Conservation (phyloP, 2,329 filamentous ascomycete genomes). For the Onygena corvina region DNA sequence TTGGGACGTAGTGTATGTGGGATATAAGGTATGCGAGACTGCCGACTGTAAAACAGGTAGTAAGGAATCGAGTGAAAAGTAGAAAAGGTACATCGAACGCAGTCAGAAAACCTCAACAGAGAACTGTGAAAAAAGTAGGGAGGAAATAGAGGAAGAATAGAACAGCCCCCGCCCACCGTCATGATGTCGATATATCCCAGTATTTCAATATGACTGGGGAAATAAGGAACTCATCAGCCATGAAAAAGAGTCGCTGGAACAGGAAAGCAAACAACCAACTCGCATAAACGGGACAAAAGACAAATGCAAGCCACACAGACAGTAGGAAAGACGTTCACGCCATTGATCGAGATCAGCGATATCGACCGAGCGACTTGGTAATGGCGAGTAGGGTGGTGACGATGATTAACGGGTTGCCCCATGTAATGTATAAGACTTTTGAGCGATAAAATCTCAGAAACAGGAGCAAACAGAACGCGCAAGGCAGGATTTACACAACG, state of each 20-base stretch:
- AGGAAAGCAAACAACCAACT: neutral
- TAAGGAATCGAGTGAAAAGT: neutral
- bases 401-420: conserved; percentile 26
- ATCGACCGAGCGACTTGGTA: neutral
- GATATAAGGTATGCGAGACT: conserved; percentile 3
- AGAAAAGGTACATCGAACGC: conserved; percentile 1
- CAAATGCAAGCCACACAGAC: conserved; percentile 11
- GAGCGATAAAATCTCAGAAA: conserved; percentile 6
- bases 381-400: conserved; percentile 17
- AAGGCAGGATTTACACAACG: neutral
- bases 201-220: conserved; percentile 3
- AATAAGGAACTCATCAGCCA: conserved; percentile 5
- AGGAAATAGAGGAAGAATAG: neutral
- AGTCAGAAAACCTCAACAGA: neutral
- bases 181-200: conserved; percentile 5
- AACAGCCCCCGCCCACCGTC: conserved; percentile 5
- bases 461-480: neutral
- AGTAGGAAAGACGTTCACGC: conserved; percentile 8
- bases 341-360: neutral
- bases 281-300: conserved; percentile 8
- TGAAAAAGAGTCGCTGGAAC: conserved; percentile 3
- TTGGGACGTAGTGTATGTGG: neutral
- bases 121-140: neutral
- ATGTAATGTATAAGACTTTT: conserved; percentile 21
- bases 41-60: conserved; percentile 2